These are phyloP conservation scores for Umbelopsis vinacea DNA, from an alignment of 192 early-diverging fungal species.

Conservation along the genomic window DNA sequence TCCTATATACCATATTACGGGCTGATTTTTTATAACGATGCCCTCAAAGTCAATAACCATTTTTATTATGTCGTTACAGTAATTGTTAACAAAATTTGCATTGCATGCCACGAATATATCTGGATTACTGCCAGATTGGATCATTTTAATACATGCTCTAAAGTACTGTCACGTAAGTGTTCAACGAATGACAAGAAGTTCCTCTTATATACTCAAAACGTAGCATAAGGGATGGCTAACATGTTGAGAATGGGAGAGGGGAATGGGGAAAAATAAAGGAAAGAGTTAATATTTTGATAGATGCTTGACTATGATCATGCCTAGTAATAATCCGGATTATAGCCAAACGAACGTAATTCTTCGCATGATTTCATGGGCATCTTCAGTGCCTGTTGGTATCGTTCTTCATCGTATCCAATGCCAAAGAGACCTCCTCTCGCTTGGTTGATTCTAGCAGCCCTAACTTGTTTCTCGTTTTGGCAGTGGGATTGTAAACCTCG, in stretches of 20 bases:
- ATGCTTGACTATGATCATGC: background rate
- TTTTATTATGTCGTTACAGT: no score
- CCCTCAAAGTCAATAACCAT: no score
- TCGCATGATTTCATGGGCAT: slow-evolving; percentile 76
- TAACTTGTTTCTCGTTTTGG: slow-evolving; percentile 63
- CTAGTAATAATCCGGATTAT: slow-evolving; percentile 25
- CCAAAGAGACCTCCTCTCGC: slow-evolving; percentile 71
- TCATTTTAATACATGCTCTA: background rate
- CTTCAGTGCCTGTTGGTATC: slow-evolving; percentile 65
- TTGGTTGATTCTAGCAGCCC: slow-evolving; percentile 54
- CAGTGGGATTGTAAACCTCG: slow-evolving; percentile 68
- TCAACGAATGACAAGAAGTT: slow-evolving; percentile 14
- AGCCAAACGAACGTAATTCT: slow-evolving; percentile 58
- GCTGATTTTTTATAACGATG: no score
- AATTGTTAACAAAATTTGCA: background rate
- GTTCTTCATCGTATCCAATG: slow-evolving; percentile 61
- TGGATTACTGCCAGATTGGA: no score
- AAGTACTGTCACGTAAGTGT: background rate
- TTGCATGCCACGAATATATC: background rate
- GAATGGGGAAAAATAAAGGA: background rate
- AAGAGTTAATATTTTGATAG: background rate
- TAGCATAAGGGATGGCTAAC: background rate
- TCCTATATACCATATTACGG: no score
- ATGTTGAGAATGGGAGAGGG: background rate
- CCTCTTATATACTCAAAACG: background rate